Conservation (phyloP, 2,329 filamentous ascomycete genomes). For the Myriosclerotinia duriaeana region DNA sequence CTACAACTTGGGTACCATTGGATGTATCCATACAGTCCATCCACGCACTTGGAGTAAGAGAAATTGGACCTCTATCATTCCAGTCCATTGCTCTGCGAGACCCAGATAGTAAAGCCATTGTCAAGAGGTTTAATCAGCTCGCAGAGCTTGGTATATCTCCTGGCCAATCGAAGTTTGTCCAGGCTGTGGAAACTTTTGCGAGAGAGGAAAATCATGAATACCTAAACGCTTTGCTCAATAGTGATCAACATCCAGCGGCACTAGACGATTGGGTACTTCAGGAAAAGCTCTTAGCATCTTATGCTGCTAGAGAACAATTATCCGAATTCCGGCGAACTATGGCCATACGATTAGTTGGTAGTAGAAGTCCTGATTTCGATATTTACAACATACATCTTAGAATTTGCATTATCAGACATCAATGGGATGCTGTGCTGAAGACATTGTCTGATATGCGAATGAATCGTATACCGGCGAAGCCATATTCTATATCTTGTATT, state of each 20-base stretch:
- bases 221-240: constrained; percentile 43
- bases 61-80: constrained; percentile 73
- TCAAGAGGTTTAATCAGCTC: constrained; percentile 59
- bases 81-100: constrained; percentile 74
- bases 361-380: constrained; percentile 41
- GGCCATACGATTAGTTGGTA: constrained; percentile 50
- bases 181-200: constrained; percentile 64
- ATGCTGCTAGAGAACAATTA: constrained; percentile 52
- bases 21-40: constrained; percentile 71
- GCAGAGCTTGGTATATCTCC: constrained; percentile 62
- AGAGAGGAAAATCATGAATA: constrained; percentile 48
- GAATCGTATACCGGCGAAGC: constrained; percentile 45
- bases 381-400: constrained; percentile 51
- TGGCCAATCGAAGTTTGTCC: constrained; percentile 62
- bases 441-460: constrained; percentile 50
- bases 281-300: constrained; percentile 52
- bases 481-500: constrained; percentile 47
- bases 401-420: constrained; percentile 40
- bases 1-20: constrained; percentile 69
- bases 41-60: constrained; percentile 66
- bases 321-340: constrained; percentile 55
- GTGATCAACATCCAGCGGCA: constrained; percentile 64
- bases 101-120: constrained; percentile 54
- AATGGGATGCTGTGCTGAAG: constrained; percentile 38
- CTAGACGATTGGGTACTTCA: constrained; percentile 57